phyloP scores from a whole-genome alignment of 2,329 filamentous ascomycete species.

The Zymoseptoria ardabiliae region DNA sequence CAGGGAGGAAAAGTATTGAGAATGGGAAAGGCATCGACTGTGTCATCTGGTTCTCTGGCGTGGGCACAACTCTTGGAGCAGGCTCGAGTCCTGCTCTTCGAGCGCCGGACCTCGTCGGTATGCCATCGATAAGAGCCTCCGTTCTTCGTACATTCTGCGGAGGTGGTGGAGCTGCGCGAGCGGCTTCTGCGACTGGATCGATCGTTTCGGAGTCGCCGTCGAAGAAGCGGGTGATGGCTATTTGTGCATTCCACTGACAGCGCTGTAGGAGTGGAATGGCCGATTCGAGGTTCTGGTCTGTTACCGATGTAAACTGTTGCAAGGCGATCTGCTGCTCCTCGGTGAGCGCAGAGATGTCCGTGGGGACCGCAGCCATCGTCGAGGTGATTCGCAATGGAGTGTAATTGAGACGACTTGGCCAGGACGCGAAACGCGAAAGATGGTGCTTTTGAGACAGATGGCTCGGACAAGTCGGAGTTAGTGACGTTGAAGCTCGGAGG shows the following conservation, averaged over 20 bases:
- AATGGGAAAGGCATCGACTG: conserved; percentile 69
- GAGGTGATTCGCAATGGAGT: not conserved
- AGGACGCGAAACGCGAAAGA: not conserved
- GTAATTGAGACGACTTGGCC: not conserved
- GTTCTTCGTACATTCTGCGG: conserved; percentile 55
- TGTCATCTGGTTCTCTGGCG: conserved; percentile 55
- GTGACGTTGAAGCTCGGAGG: not conserved
- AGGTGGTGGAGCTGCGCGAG: conserved; percentile 54
- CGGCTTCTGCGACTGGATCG: conserved; percentile 71
- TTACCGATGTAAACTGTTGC: conserved; percentile 82
- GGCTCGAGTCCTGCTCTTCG: conserved; percentile 45
- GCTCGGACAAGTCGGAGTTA: not conserved
- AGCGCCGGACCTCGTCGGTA: conserved; percentile 31
- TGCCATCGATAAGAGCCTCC: conserved; percentile 61
- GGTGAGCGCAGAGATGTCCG: conserved; percentile 64
- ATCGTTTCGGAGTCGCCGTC: conserved; percentile 88
- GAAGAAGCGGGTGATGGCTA: conserved; percentile 95
- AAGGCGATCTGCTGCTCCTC: conserved; percentile 73
- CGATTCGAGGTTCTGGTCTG: conserved; percentile 68
- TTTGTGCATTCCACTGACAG: conserved; percentile 96
- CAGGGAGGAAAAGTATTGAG: conserved; percentile 70
- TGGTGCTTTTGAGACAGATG: not conserved
- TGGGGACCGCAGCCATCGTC: conserved; percentile 33
- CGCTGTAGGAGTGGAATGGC: conserved; percentile 72
- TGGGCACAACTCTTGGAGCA: conserved; percentile 81